A percentile compares a stretch with the other conserved stretches of the same genome.
phyloP scores from a whole-genome alignment of 2,329 filamentous ascomycete species.

The Penicillium polonicum region DNA sequence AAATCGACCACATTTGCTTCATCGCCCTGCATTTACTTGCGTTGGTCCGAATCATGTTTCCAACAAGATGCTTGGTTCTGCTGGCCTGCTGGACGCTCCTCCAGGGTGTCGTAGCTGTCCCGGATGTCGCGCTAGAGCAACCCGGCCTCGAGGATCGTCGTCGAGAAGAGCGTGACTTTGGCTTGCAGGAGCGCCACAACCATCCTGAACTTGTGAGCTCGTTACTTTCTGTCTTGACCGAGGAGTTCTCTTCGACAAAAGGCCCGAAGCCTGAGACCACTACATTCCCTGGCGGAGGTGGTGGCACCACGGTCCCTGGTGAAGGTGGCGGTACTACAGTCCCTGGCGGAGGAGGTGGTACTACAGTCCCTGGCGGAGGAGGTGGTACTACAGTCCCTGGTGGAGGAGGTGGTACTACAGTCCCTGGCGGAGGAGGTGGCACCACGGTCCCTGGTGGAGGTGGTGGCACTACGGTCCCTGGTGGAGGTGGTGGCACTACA shows the following conservation, averaged over 20 bases:
- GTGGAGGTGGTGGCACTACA: not conserved
- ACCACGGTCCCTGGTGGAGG: not conserved
- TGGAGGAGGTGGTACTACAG: not conserved
- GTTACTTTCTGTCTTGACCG: conserved; percentile 9
- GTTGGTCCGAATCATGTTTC: conserved; percentile 19
- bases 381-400: not conserved
- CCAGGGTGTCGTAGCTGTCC: conserved; percentile 11
- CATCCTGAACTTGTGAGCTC: conserved; percentile 3
- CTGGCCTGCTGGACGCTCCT: conserved; percentile 20
- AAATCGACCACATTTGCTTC: not conserved
- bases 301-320: not conserved
- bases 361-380: not conserved
- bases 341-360: not conserved
- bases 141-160: not conserved
- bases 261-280: not conserved
- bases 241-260: not conserved
- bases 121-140: conserved; percentile 5
- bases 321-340: not conserved
- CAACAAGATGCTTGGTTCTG: conserved; percentile 17
- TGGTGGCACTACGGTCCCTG: not conserved
- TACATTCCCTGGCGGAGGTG: not conserved
- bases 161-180: not conserved
- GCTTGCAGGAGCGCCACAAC: conserved; percentile 4
- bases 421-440: not conserved
- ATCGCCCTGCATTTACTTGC: not conserved